Evolutionary conservation across 306 rosid genomes (phyloP).

Genomic region (Luffa aegyptiaca): DNA sequence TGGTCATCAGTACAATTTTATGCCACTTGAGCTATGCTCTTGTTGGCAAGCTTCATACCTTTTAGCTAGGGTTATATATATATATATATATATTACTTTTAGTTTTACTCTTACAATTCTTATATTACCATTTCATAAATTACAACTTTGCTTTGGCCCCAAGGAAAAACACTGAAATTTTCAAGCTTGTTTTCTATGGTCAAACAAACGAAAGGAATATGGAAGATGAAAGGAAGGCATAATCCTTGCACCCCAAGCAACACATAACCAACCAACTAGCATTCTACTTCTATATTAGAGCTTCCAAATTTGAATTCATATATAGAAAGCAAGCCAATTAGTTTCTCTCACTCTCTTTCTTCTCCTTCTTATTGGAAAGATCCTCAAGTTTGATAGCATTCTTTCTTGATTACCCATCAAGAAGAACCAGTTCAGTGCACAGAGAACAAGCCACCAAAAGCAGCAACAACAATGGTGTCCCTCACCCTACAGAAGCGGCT

Average conservation of each 20-base stretch:
- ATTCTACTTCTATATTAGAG: neutral
- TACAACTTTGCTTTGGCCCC: conserved; percentile 1
- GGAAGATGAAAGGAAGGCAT: neutral
- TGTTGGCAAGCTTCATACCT: too few species aligned
- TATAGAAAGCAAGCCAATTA: neutral
- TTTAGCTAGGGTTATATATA: too few species aligned
- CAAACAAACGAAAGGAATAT: neutral
- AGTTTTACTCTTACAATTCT: neutral
- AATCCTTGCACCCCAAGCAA: conserved; percentile 12
- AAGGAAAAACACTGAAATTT: neutral
- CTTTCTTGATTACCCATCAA: neutral
- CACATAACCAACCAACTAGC: neutral
- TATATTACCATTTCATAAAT: neutral
- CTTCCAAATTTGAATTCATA: neutral
- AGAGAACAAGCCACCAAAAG: neutral
- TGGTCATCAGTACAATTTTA: too few species aligned
- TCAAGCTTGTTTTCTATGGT: neutral
- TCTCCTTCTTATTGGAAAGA: neutral
- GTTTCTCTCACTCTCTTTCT: neutral
- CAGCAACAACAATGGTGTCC: conserved; percentile 11
- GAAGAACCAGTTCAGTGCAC: neutral
- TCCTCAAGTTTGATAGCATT: neutral
- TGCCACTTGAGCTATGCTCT: too few species aligned
- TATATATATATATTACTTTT: too few species aligned
- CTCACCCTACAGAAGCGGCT: conserved; percentile 16